These are phyloP conservation scores for Wickerhamiella parazyma DNA, from an alignment of 805 yeast genomes.

Conservation along the genomic window DNA sequence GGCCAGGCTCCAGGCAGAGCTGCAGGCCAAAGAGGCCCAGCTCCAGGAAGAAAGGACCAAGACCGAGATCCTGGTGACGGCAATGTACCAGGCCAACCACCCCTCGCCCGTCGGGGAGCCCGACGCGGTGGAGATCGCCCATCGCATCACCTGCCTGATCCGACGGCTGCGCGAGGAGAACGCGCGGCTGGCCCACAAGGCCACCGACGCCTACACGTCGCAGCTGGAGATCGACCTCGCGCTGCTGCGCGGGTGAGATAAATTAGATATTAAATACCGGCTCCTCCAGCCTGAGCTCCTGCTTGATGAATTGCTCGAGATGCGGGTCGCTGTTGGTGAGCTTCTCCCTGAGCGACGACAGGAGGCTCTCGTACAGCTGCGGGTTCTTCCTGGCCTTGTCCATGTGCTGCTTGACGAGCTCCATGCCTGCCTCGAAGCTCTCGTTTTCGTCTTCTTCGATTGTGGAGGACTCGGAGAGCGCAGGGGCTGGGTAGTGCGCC, in stretches of 20 bases:
- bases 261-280: too few relatives aligned
- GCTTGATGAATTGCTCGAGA: too few relatives aligned
- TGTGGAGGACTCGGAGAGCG: too few relatives aligned
- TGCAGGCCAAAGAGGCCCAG: constrained; percentile 11
- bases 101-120: constrained; percentile 4
- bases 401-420: too few relatives aligned
- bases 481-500: too few relatives aligned
- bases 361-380: too few relatives aligned
- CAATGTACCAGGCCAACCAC: constrained; percentile 13
- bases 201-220: constrained; percentile 12
- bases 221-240: constrained; percentile 15
- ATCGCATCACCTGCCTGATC: constrained; percentile 18
- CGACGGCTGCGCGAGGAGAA: constrained; percentile 18
- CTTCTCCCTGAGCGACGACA: too few relatives aligned
- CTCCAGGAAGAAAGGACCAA: constrained; percentile 16
- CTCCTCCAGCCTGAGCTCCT: too few relatives aligned
- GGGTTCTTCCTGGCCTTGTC: too few relatives aligned
- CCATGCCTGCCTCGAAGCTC: too few relatives aligned
- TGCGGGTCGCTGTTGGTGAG: too few relatives aligned
- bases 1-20: not conserved
- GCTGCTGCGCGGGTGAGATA: not conserved
- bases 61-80: constrained; percentile 17
- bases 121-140: constrained; percentile 18
- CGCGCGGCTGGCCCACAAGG: constrained; percentile 12
- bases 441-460: too few relatives aligned